Base-by-base conservation (phyloP, 2,329 filamentous ascomycete genomes). In the Colletotrichum graminicola region DNA sequence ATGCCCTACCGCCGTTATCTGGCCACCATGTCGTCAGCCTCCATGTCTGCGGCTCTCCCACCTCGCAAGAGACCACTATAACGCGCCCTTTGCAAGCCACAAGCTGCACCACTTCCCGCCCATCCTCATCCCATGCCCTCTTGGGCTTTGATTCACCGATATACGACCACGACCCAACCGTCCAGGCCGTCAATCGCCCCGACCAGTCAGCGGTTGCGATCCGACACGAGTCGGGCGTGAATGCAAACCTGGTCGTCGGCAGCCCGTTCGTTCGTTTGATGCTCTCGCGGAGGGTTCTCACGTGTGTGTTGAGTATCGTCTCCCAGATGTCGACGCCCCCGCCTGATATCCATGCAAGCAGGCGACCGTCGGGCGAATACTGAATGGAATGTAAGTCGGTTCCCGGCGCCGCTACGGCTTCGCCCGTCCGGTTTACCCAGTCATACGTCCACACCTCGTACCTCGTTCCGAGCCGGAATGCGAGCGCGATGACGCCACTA, bases 11-110 rank as follows among this genome's bases (percentile, higher is more conserved):
- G 18, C 59, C 59, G 16, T 43, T 68, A 16, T 60, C 52, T 59
- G 65, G 65, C 69, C 65, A 71, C 69, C 69, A 64, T 26, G 65
- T 63, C 39, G 69, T 68, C 65, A 71, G 5, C 39, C 59, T 16
- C 59, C 69, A 69, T 39, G 23, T 61, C 65, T 39, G 43, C 10
- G 65, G 18, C 47, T 39, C 54, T 32, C 55, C 36, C 7, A 18
- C 57, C 5, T 64, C 47, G 12, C 66, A 47, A 21, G 59, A 72
- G 26, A 66, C 32, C 16, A 61, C 54, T 47, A 72, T 41, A 18
- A 64, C 69, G 18, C 69, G 54, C 16, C 26, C 45, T 1, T 55
- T 55, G 32, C 57, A 39, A 10, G 60, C 60, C 7, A 69, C 60
- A 29, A 72, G 52, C 54, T 72, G 69, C 54, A 69, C 51, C 41